phyloP scores from a whole-genome alignment of 2,329 filamentous ascomycete genomes.

The Calonectria pteridis region DNA sequence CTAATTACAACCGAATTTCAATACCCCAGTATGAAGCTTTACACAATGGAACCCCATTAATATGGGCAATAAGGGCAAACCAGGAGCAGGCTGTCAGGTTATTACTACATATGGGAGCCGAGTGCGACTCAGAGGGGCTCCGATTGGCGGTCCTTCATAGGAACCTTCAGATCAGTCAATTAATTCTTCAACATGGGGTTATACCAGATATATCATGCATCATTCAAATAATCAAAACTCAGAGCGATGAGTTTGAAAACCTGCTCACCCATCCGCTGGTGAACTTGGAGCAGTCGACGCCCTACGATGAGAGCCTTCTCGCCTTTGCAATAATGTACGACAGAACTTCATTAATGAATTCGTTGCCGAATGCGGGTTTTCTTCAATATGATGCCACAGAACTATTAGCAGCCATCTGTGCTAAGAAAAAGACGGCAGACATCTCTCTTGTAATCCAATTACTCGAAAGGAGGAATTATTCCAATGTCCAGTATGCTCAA shows the following conservation, averaged over 20 bases:
- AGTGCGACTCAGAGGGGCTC: neutral
- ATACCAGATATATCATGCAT: neutral
- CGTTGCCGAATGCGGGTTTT: neutral
- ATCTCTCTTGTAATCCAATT: neutral
- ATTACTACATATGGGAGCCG: neutral
- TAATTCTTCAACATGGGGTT: neutral
- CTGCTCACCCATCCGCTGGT: neutral
- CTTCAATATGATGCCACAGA: neutral
- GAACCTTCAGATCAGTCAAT: neutral
- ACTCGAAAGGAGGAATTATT: neutral
- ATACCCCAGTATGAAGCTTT: neutral
- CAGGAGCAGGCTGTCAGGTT: neutral
- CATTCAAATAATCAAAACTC: neutral
- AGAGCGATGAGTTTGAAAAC: neutral
- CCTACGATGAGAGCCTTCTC: neutral
- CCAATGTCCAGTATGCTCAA: neutral
- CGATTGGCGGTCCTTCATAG: neutral
- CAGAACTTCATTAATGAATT: neutral
- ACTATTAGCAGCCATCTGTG: neutral
- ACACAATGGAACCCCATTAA: neutral
- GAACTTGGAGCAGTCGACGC: neutral
- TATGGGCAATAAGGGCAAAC: neutral
- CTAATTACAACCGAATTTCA: neutral
- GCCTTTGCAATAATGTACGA: neutral
- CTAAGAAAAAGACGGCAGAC: neutral